phyloP scores from a whole-genome alignment of 106 monocot genomes.

The Allium sativum region DNA sequence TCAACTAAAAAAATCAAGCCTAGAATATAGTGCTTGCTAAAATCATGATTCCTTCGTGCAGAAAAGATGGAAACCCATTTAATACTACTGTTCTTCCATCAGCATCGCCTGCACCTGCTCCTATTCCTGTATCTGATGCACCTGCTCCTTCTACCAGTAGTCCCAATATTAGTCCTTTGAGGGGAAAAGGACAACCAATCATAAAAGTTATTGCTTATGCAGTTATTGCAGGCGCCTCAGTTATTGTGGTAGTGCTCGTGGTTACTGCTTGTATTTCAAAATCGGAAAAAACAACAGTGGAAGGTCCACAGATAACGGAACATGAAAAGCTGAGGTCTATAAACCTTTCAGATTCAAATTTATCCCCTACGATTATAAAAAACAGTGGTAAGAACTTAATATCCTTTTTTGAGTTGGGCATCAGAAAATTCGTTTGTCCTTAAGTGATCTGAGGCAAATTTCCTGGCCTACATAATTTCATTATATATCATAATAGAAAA shows the following conservation, averaged over 20 bases:
- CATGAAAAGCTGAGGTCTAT: slow-evolving; percentile 7
- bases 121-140: slow-evolving; percentile 15
- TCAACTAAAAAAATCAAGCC: no score
- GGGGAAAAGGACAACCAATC: slow-evolving; percentile 20
- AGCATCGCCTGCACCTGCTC: slow-evolving; percentile 10
- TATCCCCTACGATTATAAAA: slow-evolving; percentile 6
- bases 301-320: not conserved
- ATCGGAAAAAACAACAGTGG: slow-evolving; percentile 9
- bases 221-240: slow-evolving; percentile 20
- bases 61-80: slow-evolving; percentile 86
- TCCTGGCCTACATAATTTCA: no score
- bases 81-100: slow-evolving; percentile 56
- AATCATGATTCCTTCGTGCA: slow-evolving; percentile 15
- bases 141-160: slow-evolving; percentile 16
- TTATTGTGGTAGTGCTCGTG: slow-evolving; percentile 33
- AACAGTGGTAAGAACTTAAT: slow-evolving; percentile 10
- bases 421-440: no score
- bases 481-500: no score
- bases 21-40: no score
- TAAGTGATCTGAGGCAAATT: no score
- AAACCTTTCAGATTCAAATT: slow-evolving; percentile 2
- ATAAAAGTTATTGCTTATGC: slow-evolving; percentile 29
- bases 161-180: slow-evolving; percentile 2
- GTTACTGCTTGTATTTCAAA: slow-evolving; percentile 30
- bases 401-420: no score